A percentile compares a stretch with the other conserved stretches of the same genome.
Conservation (phyloP, 2,329 filamentous ascomycete species). For the Aspergillus sp. region DNA sequence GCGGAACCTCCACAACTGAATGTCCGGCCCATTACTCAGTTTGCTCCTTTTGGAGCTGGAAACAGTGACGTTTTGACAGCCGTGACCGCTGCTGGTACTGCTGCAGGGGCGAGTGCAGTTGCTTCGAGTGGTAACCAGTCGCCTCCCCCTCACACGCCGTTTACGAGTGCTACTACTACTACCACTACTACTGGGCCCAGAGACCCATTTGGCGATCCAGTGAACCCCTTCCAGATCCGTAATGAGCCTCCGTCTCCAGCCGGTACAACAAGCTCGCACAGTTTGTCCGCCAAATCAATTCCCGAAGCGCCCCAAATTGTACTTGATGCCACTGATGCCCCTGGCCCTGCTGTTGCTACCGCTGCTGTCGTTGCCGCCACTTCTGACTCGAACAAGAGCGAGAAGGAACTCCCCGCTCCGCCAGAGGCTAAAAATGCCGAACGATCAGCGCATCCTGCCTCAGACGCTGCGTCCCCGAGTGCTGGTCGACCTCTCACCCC, state of each 20-base stretch:
- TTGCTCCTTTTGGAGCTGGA: conserved; percentile 50
- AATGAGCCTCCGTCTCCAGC: conserved; percentile 41
- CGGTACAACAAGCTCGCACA: conserved; percentile 1
- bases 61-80: background rate
- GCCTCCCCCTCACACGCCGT: conserved; percentile 27
- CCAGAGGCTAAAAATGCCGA: conserved; percentile 12
- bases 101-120: conserved; percentile 11
- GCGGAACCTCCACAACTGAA: conserved; percentile 70
- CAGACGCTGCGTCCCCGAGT: conserved; percentile 15
- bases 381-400: conserved; percentile 19
- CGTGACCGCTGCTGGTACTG: conserved; percentile 8
- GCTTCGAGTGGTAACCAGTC: conserved; percentile 27
- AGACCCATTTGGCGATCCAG: conserved; percentile 47
- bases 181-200: conserved; percentile 21
- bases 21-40: conserved; percentile 75
- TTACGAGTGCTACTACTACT: conserved; percentile 22
- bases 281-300: conserved; percentile 4
- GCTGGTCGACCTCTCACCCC: conserved; percentile 18
- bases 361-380: conserved; percentile 34
- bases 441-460: conserved; percentile 16
- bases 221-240: conserved; percentile 66
- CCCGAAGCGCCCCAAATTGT: background rate
- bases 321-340: conserved; percentile 23
- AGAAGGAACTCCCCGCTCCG: conserved; percentile 14
- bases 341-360: conserved; percentile 37